Base-by-base conservation (phyloP, 306 rosid genomes). In the Castanea crenata region DNA sequence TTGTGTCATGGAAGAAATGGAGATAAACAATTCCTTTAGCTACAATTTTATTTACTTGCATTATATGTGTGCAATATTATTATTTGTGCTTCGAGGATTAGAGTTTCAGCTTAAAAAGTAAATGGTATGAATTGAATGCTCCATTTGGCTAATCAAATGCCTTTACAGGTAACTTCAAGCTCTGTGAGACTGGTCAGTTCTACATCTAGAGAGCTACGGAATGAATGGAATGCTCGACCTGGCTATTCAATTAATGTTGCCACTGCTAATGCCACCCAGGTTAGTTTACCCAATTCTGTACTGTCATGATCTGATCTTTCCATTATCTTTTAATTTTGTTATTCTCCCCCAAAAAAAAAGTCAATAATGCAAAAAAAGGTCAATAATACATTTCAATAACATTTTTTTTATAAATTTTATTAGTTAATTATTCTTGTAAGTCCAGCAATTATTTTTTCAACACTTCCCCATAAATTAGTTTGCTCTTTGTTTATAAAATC, bases 201-300 rank as follows among this genome's bases (percentile, higher is more conserved):
- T 81, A 85, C 91, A 55, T 85, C 97, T 31, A 88, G 97, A 79
- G 97, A 89, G 79, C 92, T 93, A 55, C 88, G 80, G 64, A 27
- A 91, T 55, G 97, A 95, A 73, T 95, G 99, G 99, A 71, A 77
- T 79, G 94, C 98, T 80, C 99, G 94, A 31, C 69, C 89, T 49
- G 95, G 93, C 80, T 89, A 73, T 88, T 93, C 99, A 19, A 88
- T 95, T 70, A 95, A 91, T 61, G 98, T 93, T 57, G 98, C 98
- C 35, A 95, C 99, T 76, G 98, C 99, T 73, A 95, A 95, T 89
- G 91, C 97, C 63, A 86, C 96, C 70, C 99, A 93, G 98, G 99
- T 95, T 74, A 76, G 84, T 32, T 82, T 88, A 20, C 70, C 74
- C 11, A 8, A 2, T 41, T 41, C 46, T 41, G 12, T 63, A 27